A percentile compares a stretch with the other conserved stretches of the same genome.
Evolutionary conservation across 1,139 yeast genomes (phyloP).

Genomic region (Blastobotrys apis): DNA sequence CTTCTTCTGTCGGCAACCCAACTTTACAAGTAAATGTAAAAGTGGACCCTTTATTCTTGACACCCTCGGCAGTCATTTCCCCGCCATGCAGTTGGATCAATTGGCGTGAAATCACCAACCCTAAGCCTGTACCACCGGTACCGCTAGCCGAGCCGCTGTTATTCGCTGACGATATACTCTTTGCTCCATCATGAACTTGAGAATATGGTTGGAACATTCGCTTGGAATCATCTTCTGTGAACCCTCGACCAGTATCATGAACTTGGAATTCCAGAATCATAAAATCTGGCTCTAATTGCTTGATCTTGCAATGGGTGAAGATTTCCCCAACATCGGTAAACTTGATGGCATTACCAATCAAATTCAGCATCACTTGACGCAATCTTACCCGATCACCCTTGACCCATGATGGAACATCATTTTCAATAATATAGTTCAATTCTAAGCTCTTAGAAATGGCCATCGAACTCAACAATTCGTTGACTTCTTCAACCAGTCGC

Average conservation of each 20-base stretch:
- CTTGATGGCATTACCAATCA: conserved; percentile 82
- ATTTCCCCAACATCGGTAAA: conserved; percentile 77
- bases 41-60: conserved; percentile 73
- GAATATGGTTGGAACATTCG: conserved; percentile 89
- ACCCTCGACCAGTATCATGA: conserved; percentile 88
- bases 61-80: conserved; percentile 63
- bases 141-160: conserved; percentile 14
- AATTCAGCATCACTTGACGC: conserved; percentile 82
- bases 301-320: conserved; percentile 31
- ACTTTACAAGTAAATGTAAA: conserved; percentile 42
- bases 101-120: conserved; percentile 80
- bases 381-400: conserved; percentile 87
- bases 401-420: conserved; percentile 72
- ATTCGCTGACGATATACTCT: conserved; percentile 9
- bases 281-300: conserved; percentile 16
- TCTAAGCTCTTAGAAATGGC: conserved; percentile 74
- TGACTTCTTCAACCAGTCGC: conserved; percentile 74
- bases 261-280: conserved; percentile 67
- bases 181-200: conserved; percentile 58
- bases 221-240: conserved; percentile 48
- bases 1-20: conserved; percentile 29
- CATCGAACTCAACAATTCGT: conserved; percentile 72
- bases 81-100: conserved; percentile 84
- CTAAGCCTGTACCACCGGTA: conserved; percentile 69
- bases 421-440: conserved; percentile 69